Evolutionary conservation across 495 filamentous ascomycete species (phyloP), one percentile per base, ranked within the genome.

Genomic region (Hypoxylon fragiforme): DNA sequence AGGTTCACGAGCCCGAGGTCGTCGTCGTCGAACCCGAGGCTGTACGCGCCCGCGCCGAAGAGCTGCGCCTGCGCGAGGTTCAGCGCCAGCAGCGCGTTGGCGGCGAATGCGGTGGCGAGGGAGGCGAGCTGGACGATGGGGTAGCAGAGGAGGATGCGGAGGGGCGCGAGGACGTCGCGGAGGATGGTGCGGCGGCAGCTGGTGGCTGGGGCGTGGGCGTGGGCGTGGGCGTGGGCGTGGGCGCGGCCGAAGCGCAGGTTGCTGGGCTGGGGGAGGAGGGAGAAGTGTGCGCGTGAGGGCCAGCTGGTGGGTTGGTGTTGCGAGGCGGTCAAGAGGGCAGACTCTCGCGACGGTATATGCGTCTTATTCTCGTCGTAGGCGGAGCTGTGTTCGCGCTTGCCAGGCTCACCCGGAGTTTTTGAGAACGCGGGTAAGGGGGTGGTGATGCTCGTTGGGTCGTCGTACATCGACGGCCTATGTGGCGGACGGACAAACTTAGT

Each of bases 11-110:
- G 77, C 1, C 79, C 83, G 52, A 86, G 32, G 75, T 69, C 4
- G 73, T 63, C 34, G 65, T 73, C n/a, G n/a, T n/a, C n/a, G n/a
- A n/a, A n/a, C n/a, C n/a, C n/a, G 68, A 81, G 80, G 46, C 77
- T 73, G 62, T 86, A 87, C 0, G 83, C 84, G 15, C 81, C 81
- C 3, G 76, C 76, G 22, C 75, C 77, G 58, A 86, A 83, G 8
- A 72, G 80, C 59, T 84, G 81, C 18, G 75, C 74, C 60, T 85
- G 80, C 3, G 81, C 84, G n/a, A 86, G 70, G 66, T 85, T 86
- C 37, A 85, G 56, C 1, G 77, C 80, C 41, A 86, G 68, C 66
- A 84, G 84, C 18, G 65, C 72, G 54, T 75, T 81, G 34, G 81
- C 81, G 16, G 76, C 76, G 79, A 81, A 86, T 11, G 79, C 79